Conservation (phyloP, 164 flowering plant species). For the Nelumbo lutea region DNA sequence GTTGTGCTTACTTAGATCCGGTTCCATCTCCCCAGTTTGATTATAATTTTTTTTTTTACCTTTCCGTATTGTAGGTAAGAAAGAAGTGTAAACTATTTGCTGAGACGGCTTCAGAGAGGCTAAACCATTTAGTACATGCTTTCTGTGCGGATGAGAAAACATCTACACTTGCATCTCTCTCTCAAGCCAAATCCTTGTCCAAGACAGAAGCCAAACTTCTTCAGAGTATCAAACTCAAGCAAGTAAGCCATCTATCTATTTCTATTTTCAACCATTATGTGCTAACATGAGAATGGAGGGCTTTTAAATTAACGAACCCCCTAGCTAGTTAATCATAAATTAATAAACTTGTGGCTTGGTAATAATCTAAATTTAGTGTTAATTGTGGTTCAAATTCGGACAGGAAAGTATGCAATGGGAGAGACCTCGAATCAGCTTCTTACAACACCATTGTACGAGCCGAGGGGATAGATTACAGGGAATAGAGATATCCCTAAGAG, state of each 20-base stretch:
- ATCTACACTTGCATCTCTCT: constrained; percentile 36
- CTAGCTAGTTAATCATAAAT: too few relatives aligned
- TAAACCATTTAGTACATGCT: constrained; percentile 51
- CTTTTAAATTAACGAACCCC: too few relatives aligned
- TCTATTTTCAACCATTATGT: too few relatives aligned
- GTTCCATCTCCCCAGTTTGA: not conserved
- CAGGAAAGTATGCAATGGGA: constrained; percentile 87
- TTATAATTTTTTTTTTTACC: not conserved
- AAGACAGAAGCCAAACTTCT: constrained; percentile 39
- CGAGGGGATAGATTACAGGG: constrained; percentile 43
- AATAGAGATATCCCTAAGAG: constrained; percentile 48
- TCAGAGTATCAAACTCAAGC: constrained; percentile 42
- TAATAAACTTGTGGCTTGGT: too few relatives aligned
- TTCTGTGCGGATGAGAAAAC: constrained; percentile 51
- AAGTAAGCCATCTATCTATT: constrained; percentile 36
- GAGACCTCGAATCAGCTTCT: constrained; percentile 31
- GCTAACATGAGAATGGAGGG: not conserved
- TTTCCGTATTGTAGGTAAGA: constrained; percentile 40
- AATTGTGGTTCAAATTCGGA: not conserved
- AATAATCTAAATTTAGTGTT: too few relatives aligned
- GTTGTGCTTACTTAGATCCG: too few relatives aligned
- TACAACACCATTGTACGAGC: constrained; percentile 19
- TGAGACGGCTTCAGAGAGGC: constrained; percentile 50
- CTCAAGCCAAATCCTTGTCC: constrained; percentile 47
- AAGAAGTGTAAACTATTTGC: constrained; percentile 31